These are phyloP conservation scores for Glomus cerebriforme DNA, from an alignment of 192 early-diverging fungal species.

Conservation along the genomic window DNA sequence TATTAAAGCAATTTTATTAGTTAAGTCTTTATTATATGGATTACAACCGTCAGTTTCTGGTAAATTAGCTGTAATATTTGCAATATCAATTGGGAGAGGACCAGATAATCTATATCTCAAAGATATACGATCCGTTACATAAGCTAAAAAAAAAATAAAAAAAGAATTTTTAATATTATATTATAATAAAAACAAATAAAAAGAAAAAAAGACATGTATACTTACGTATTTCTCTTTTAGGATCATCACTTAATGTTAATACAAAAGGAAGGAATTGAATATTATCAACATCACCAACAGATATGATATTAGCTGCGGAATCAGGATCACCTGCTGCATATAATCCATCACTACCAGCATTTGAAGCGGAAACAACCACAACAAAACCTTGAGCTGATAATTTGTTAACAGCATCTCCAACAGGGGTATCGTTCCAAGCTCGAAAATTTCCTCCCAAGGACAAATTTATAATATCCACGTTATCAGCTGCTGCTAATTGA, in stretches of 20 bases:
- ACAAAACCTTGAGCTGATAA: slow-evolving; percentile 47
- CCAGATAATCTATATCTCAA: slow-evolving; percentile 24
- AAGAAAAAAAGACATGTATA: not conserved
- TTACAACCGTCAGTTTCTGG: slow-evolving; percentile 56
- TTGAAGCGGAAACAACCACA: slow-evolving; percentile 66
- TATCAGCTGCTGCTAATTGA: slow-evolving; percentile 65
- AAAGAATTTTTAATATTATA: not conserved
- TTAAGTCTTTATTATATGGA: slow-evolving; percentile 42
- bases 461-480: slow-evolving; percentile 83
- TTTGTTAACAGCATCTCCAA: slow-evolving; percentile 57
- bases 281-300: slow-evolving; percentile 61
- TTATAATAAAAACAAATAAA: not conserved
- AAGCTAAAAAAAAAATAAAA: slow-evolving; percentile 12
- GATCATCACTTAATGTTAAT: slow-evolving; percentile 33
- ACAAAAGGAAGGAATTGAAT: slow-evolving; percentile 38
- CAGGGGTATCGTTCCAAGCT: slow-evolving; percentile 62
- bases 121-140: not conserved
- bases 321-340: slow-evolving; percentile 62
- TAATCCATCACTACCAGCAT: slow-evolving; percentile 67
- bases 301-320: slow-evolving; percentile 53
- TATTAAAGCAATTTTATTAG: slow-evolving; percentile 59
- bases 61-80: slow-evolving; percentile 42
- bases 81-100: slow-evolving; percentile 40
- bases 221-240: slow-evolving; percentile 31
- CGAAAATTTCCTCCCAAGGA: slow-evolving; percentile 69